Conservation (phyloP, 768 basidiomycete genomes). For the Russula sp. region DNA sequence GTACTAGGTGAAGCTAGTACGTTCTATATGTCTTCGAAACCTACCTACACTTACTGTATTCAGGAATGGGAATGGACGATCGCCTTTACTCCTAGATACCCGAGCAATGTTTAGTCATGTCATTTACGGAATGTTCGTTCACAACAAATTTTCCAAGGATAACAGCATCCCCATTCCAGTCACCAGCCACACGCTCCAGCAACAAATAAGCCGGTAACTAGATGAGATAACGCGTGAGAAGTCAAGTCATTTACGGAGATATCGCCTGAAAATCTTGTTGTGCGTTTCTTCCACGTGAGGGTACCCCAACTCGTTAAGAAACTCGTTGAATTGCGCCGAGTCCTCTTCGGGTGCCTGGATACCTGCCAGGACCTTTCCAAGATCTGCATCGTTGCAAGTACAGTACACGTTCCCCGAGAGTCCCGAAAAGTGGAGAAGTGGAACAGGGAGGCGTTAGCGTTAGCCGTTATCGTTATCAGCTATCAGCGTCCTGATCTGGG, state of each 20-base stretch:
- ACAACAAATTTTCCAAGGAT: no score
- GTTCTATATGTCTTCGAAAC: no score
- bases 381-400: constrained; percentile 45
- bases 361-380: constrained; percentile 89
- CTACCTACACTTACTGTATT: no score
- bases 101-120: no score
- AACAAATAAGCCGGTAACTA: background rate
- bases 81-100: no score
- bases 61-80: no score
- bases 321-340: constrained; percentile 58
- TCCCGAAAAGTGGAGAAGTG: no score
- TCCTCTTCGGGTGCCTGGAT: constrained; percentile 81
- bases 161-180: no score
- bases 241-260: constrained; percentile 39
- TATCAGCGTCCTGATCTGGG: background rate
- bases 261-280: constrained; percentile 76
- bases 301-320: constrained; percentile 75
- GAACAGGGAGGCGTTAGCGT: background rate
- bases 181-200: no score
- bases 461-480: background rate
- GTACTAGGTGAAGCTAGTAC: no score
- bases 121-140: no score
- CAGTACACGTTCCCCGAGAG: no score
- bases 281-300: constrained; percentile 89
- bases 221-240: background rate